Conservation (phyloP, 768 basidiomycete genomes). For the Termitomyces bulborhizus region DNA sequence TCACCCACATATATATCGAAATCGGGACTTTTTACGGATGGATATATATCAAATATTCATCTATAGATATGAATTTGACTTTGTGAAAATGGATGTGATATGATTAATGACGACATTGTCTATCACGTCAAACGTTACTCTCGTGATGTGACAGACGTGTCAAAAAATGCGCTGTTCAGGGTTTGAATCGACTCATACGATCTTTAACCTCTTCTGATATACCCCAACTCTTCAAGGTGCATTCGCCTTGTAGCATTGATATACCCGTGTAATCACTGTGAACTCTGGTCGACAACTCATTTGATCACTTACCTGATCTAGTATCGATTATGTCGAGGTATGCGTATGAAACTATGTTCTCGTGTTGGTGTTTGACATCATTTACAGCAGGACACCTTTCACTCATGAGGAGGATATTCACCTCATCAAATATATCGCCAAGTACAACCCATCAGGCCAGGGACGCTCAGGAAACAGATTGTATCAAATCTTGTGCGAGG, state of each 20-base stretch:
- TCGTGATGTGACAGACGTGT: conserved; percentile 8
- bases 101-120: background rate
- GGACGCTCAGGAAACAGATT: conserved; percentile 43
- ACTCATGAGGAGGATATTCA: conserved; percentile 33
- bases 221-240: background rate
- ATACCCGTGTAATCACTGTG: background rate
- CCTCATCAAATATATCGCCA: conserved; percentile 43
- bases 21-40: background rate
- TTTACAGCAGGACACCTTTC: conserved; percentile 21
- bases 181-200: background rate
- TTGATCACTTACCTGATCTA: background rate
- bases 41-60: background rate
- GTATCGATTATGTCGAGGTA: conserved; percentile 8
- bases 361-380: background rate
- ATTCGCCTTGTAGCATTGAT: background rate
- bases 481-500: conserved; percentile 34
- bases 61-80: background rate
- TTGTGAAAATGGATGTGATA: too few species aligned
- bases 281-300: background rate
- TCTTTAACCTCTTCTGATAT: background rate
- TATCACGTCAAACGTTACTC: background rate
- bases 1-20: background rate
- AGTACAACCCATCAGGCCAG: conserved; percentile 29
- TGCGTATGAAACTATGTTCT: background rate
- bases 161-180: background rate